phyloP scores from a whole-genome alignment of 208 protist genomes.

The Angomonas ambiguus region DNA sequence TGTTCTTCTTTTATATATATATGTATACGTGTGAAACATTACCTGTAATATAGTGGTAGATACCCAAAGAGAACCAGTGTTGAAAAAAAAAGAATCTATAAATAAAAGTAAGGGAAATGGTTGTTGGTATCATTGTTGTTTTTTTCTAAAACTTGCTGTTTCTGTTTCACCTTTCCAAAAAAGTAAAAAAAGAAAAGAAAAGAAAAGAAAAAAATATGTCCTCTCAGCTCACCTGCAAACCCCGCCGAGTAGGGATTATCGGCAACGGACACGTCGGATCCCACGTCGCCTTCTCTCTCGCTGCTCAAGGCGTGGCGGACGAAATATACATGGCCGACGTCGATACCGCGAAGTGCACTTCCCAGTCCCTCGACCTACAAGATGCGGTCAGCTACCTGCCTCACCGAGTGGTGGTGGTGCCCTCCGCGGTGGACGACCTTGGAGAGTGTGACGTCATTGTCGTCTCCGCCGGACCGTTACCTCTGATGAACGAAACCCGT shows the following conservation, averaged over 20 bases:
- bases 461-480: slow-evolving; percentile 31
- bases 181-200: not conserved
- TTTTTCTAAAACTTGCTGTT: slow-evolving; percentile 2
- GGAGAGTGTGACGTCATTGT: slow-evolving; percentile 33
- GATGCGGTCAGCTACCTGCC: slow-evolving; percentile 40
- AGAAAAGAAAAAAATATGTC: not conserved
- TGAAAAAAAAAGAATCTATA: not conserved
- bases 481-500: slow-evolving; percentile 18
- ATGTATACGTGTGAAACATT: slow-evolving; percentile 3
- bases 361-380: slow-evolving; percentile 37
- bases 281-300: slow-evolving; percentile 39
- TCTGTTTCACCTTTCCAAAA: slow-evolving; percentile 1
- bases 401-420: slow-evolving; percentile 22
- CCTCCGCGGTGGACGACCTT: slow-evolving; percentile 25
- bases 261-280: slow-evolving; percentile 37
- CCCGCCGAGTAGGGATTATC: slow-evolving; percentile 36
- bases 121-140: not conserved
- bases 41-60: too few relatives aligned
- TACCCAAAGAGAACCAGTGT: too few relatives aligned
- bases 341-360: slow-evolving; percentile 22
- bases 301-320: slow-evolving; percentile 30
- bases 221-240: slow-evolving; percentile 12
- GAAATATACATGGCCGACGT: slow-evolving; percentile 36
- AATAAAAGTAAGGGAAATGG: not conserved
- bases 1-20: not conserved